Base-by-base conservation (phyloP, 2,329 filamentous ascomycete species). In the Purpureocillium takamizusanense region DNA sequence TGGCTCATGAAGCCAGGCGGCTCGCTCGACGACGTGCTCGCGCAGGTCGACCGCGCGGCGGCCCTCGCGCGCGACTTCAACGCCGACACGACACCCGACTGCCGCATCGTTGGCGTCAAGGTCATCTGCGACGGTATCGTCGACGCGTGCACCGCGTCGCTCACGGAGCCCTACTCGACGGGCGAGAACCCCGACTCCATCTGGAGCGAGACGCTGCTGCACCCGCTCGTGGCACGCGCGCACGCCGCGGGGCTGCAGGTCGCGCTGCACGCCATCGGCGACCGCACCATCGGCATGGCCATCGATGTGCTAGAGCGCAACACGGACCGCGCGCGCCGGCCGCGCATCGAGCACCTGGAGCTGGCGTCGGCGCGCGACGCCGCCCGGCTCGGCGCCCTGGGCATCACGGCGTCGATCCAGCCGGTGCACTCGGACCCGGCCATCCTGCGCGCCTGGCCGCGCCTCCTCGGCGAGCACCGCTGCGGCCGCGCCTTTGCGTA, bases 291-390 rank as follows among this genome's bases (percentile, higher is more conserved):
- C 21, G 62, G 58, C 30, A 72, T 71, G 44, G 76, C 75, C 7
- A 66, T 82, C 41, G 70, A 81, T 45, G 67, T 66, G 0, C 62
- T 83, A 13, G 70, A 58, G 15, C 56, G 48, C 42, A 61, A 57
- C 36, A 63, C 58, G 0, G 59, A 57, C 43, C 62, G 66, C 0
- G 63, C 61, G 1, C 65, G 68, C 7, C 67, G 78, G 3, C 78
- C 79, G 36, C 67, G 78, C 13, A 76, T 83, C 46, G 78, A 83
- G 56, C 78, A 83, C 50, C 60, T 83, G 4, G 78, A 83, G 52
- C 63, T 83, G 23, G 65, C 76, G 0, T 66, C 66, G 0, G 62
- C 64, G 0, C 61, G 64, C 40, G 78, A 82, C 46, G 78, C 74
- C 1, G 60, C 51, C 2, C 61, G 77, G 1, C 65, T 83, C 1